phyloP scores from a whole-genome alignment of 2,329 filamentous ascomycete genomes.

The Fusarium subglutinans region DNA sequence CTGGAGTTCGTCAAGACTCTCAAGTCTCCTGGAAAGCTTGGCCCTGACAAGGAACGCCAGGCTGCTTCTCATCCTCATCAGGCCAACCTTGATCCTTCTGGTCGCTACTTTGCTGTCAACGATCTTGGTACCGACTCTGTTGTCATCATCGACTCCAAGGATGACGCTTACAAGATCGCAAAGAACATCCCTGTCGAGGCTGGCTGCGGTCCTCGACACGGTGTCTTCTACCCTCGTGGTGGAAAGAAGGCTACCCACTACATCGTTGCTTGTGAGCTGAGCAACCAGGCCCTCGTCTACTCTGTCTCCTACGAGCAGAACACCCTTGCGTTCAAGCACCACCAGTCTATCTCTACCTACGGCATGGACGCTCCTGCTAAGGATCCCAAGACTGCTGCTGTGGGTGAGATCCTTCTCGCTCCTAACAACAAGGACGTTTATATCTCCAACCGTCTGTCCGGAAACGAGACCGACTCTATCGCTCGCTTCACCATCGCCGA shows the following conservation, averaged over 20 bases:
- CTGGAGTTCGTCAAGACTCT: slow-evolving; percentile 53
- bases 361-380: slow-evolving; percentile 47
- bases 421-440: slow-evolving; percentile 57
- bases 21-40: slow-evolving; percentile 46
- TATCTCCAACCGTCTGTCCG: slow-evolving; percentile 61
- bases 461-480: slow-evolving; percentile 57
- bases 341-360: slow-evolving; percentile 54
- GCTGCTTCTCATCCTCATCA: slow-evolving; percentile 56
- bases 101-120: slow-evolving; percentile 59
- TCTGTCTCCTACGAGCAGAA: slow-evolving; percentile 50
- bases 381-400: slow-evolving; percentile 51
- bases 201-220: slow-evolving; percentile 60
- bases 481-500: slow-evolving; percentile 54
- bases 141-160: slow-evolving; percentile 55
- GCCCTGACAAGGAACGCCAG: slow-evolving; percentile 48
- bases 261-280: slow-evolving; percentile 57
- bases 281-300: slow-evolving; percentile 56
- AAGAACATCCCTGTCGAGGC: slow-evolving; percentile 47
- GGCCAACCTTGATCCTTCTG: slow-evolving; percentile 58
- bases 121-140: slow-evolving; percentile 62
- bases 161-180: slow-evolving; percentile 52
- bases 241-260: slow-evolving; percentile 53
- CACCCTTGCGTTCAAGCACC: slow-evolving; percentile 48
- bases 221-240: slow-evolving; percentile 55
- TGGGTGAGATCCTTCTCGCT: slow-evolving; percentile 56